A percentile compares a stretch with the other conserved stretches of the same genome.
Evolutionary conservation across 2,329 filamentous ascomycete species (phyloP).

Genomic region (Clonostachys solani): DNA sequence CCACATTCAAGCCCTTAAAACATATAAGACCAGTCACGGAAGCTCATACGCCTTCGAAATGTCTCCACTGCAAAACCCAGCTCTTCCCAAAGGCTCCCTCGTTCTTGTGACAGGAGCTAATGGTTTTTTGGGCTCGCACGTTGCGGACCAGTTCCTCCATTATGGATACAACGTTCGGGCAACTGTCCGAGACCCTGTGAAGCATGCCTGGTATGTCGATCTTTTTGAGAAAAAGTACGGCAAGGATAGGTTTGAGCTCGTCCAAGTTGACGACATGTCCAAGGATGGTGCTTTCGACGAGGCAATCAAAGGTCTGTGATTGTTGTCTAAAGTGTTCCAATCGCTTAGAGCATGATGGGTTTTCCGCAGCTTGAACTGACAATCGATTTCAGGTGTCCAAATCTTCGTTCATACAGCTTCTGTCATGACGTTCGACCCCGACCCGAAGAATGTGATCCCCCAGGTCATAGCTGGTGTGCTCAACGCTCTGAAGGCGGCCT

Average conservation of each 20-base stretch:
- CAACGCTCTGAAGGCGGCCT: conserved; percentile 25
- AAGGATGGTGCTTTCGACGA: conserved; percentile 15
- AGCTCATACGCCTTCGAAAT: too few species aligned
- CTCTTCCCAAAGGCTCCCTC: conserved; percentile 14
- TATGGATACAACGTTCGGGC: conserved; percentile 24
- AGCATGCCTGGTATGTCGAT: conserved; percentile 13
- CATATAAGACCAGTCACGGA: too few species aligned
- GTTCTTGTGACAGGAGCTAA: conserved; percentile 27
- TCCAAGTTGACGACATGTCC: conserved; percentile 24
- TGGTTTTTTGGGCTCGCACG: conserved; percentile 23
- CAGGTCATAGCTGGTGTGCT: conserved; percentile 16
- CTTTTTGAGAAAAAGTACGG: conserved; percentile 24
- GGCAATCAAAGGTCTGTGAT: conserved; percentile 15
- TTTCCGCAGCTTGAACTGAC: too few species aligned
- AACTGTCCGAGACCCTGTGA: conserved; percentile 18
- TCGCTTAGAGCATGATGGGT: too few species aligned
- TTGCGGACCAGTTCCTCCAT: conserved; percentile 20
- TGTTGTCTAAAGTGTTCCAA: too few species aligned
- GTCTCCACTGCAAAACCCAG: neutral
- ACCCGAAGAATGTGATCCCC: conserved; percentile 34
- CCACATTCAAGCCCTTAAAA: too few species aligned
- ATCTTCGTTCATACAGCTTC: conserved; percentile 33
- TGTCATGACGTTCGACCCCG: conserved; percentile 20
- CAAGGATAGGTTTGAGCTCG: conserved; percentile 22
- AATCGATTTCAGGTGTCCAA: conserved; percentile 7